Evolutionary conservation across 345 rosid species (phyloP).

Genomic region (Pugionium cornutum): DNA sequence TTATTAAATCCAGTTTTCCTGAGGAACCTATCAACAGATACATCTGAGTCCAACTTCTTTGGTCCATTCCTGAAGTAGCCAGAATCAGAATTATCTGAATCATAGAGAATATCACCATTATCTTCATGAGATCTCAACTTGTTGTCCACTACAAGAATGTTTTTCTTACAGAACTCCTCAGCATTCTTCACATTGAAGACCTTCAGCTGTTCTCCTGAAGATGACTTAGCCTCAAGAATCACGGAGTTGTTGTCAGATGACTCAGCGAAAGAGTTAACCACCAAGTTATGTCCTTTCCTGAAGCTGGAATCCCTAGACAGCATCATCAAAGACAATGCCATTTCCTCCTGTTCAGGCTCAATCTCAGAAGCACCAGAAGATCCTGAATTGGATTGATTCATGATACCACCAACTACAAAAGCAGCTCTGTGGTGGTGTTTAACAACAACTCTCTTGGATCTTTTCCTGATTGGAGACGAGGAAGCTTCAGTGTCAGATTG

Average conservation of each 20-base stretch:
- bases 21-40: slow-evolving; percentile 51
- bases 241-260: slow-evolving; percentile 66
- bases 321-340: slow-evolving; percentile 83
- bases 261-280: slow-evolving; percentile 52
- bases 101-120: slow-evolving; percentile 26
- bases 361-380: slow-evolving; percentile 58
- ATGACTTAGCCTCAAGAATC: too few relatives aligned
- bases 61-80: slow-evolving; percentile 71
- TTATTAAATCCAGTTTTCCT: slow-evolving; percentile 37
- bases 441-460: slow-evolving; percentile 54
- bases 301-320: slow-evolving; percentile 69
- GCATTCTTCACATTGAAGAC: slow-evolving; percentile 41
- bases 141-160: slow-evolving; percentile 32
- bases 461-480: slow-evolving; percentile 56
- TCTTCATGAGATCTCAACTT: slow-evolving; percentile 40
- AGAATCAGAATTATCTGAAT: slow-evolving; percentile 68
- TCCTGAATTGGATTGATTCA: slow-evolving; percentile 40
- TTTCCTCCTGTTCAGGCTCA: slow-evolving; percentile 77
- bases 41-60: slow-evolving; percentile 57
- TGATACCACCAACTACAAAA: slow-evolving; percentile 11
- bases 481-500: slow-evolving; percentile 76
- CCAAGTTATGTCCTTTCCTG: slow-evolving; percentile 45
- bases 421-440: slow-evolving; percentile 46
- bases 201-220: slow-evolving; percentile 41
- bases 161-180: slow-evolving; percentile 37